Conservation (phyloP, 2,329 filamentous ascomycete species). For the Fusarium praegraminearum region DNA sequence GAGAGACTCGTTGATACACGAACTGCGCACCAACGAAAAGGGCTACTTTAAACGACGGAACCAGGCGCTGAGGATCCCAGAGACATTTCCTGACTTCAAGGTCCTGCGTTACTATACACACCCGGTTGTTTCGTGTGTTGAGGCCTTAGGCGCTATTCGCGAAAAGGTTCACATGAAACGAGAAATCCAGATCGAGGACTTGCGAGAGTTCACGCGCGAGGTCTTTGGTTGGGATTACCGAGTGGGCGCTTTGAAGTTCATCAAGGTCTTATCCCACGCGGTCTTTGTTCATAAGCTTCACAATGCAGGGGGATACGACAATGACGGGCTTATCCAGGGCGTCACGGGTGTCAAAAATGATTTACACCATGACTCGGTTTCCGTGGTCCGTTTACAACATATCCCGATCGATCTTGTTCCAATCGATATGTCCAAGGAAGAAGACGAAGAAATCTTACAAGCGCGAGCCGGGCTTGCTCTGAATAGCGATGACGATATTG, state of each 20-base stretch:
- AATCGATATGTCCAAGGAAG: constrained; percentile 79
- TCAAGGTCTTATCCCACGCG: constrained; percentile 81
- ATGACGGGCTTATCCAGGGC: constrained; percentile 68
- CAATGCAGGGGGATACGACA: constrained; percentile 31
- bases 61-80: constrained; percentile 78
- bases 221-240: constrained; percentile 88
- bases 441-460: constrained; percentile 67
- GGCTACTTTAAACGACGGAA: constrained; percentile 83
- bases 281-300: constrained; percentile 73
- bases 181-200: constrained; percentile 55
- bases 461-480: constrained; percentile 68
- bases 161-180: constrained; percentile 43
- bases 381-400: constrained; percentile 84
- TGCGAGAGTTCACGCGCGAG: constrained; percentile 81
- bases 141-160: constrained; percentile 47
- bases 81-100: constrained; percentile 82
- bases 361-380: constrained; percentile 77
- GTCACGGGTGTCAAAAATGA: constrained; percentile 78
- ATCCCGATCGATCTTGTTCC: constrained; percentile 81
- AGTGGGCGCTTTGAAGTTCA: constrained; percentile 84
- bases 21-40: constrained; percentile 86
- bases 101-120: constrained; percentile 89
- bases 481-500: constrained; percentile 75
- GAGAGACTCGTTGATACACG: constrained; percentile 77
- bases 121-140: constrained; percentile 81